These are phyloP conservation scores for Fusarium robinianum DNA, from an alignment of 2,329 filamentous ascomycete species.

Conservation along the genomic window DNA sequence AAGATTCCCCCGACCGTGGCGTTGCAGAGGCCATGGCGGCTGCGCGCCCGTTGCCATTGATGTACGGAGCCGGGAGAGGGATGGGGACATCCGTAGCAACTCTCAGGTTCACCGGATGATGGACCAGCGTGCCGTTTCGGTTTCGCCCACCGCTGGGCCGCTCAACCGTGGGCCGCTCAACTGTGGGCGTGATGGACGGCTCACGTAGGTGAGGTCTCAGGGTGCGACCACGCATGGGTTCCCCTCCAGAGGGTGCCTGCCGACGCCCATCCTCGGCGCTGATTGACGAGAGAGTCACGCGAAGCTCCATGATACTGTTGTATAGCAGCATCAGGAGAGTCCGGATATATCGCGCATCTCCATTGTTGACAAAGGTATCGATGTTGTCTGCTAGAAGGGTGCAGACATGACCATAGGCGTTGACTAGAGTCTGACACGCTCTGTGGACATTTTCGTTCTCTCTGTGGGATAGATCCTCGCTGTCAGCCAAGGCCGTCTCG, in stretches of 20 bases:
- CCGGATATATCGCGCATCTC: constrained; percentile 68
- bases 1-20: constrained; percentile 82
- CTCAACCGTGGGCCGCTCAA: constrained; percentile 58
- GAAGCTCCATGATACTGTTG: constrained; percentile 70
- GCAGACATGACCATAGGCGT: constrained; percentile 68
- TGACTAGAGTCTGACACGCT: constrained; percentile 65
- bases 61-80: constrained; percentile 47
- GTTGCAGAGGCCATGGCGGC: constrained; percentile 65
- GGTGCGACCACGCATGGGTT: constrained; percentile 49
- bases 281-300: constrained; percentile 54
- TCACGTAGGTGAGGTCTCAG: constrained; percentile 57
- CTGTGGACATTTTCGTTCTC: constrained; percentile 68
- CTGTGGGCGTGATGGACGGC: constrained; percentile 57
- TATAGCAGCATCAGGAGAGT: constrained; percentile 66
- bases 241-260: constrained; percentile 16
- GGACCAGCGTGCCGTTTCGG: constrained; percentile 46
- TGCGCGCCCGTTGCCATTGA: constrained; percentile 55
- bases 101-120: constrained; percentile 57
- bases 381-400: constrained; percentile 64
- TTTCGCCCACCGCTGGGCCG: constrained; percentile 44
- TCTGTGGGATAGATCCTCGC: constrained; percentile 53
- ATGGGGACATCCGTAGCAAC: constrained; percentile 60
- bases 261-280: constrained; percentile 33
- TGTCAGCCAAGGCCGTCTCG: constrained; percentile 52
- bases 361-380: constrained; percentile 66